phyloP scores from a whole-genome alignment of 179 eudicot species.

The Carnegiea gigantea region DNA sequence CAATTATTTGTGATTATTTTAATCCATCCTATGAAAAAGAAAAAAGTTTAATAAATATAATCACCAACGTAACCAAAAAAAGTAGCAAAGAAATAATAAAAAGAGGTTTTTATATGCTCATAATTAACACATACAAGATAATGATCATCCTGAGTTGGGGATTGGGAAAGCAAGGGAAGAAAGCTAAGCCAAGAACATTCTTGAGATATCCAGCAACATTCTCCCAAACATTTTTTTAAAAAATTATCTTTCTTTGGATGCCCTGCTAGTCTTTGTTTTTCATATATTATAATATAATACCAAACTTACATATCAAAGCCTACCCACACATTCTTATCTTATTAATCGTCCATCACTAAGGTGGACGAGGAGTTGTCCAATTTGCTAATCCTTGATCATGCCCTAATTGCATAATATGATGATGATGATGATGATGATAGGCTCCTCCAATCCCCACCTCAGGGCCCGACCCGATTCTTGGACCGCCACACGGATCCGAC shows the following conservation, averaged over 20 bases:
- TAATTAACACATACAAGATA: background rate
- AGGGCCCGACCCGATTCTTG: too few relatives aligned
- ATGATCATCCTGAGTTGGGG: background rate
- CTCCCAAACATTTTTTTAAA: background rate
- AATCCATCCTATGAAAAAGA: too few relatives aligned
- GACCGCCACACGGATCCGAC: too few relatives aligned
- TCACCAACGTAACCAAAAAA: too few relatives aligned
- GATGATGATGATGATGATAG: too few relatives aligned
- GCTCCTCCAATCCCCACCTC: background rate
- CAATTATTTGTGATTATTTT: too few relatives aligned
- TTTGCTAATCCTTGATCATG: conserved; percentile 13
- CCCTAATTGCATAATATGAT: conserved; percentile 26
- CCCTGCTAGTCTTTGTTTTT: background rate
- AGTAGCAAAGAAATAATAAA: too few relatives aligned
- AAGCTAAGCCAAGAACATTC: background rate
- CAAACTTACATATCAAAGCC: background rate
- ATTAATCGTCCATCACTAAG: too few relatives aligned
- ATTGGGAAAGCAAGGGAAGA: background rate
- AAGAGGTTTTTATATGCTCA: background rate
- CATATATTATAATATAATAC: too few relatives aligned
- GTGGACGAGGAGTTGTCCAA: conserved; percentile 11
- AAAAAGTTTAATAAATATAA: too few relatives aligned
- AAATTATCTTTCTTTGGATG: background rate
- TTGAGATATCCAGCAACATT: background rate
- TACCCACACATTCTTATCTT: background rate